These are phyloP conservation scores for Strobilomyces dryophilus DNA, from an alignment of 768 basidiomycete species.

Conservation along the genomic window DNA sequence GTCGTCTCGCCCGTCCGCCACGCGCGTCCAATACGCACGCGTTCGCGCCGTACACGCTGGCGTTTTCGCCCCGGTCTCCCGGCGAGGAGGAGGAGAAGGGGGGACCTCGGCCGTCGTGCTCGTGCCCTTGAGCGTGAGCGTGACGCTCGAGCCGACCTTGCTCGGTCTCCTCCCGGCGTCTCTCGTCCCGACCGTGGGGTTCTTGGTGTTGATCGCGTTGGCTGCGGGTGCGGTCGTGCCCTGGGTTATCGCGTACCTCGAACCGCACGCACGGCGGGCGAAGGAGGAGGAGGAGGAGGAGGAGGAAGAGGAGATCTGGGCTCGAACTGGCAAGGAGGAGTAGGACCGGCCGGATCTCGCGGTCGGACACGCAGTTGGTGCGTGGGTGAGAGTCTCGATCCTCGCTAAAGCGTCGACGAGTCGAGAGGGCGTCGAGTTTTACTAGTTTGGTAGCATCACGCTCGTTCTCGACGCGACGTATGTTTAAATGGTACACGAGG, in stretches of 20 bases:
- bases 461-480: not conserved
- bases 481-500: no score
- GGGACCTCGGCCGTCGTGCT: constrained; percentile 24
- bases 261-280: constrained; percentile 22
- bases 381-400: constrained; percentile 16
- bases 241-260: constrained; percentile 18
- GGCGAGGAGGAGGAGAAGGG: not conserved
- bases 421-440: no score
- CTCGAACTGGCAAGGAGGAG: constrained; percentile 13
- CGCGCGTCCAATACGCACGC: constrained; percentile 52
- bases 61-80: constrained; percentile 38
- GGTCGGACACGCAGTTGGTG: constrained; percentile 22
- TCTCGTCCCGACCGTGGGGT: constrained; percentile 33
- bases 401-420: no score
- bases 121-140: constrained; percentile 25
- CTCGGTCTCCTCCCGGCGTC: constrained; percentile 58
- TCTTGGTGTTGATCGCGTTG: constrained; percentile 28
- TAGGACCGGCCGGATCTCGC: constrained; percentile 13
- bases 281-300: constrained; percentile 18
- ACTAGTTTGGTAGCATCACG: no score
- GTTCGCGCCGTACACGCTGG: constrained; percentile 52
- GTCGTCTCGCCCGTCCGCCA: constrained; percentile 13
- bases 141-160: constrained; percentile 51
- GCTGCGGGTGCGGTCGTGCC: constrained; percentile 20
- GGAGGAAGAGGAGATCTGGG: constrained; percentile 12